A percentile compares a stretch with the other conserved stretches of the same genome.
Conservation (phyloP, 805 yeast species). For the Wickerhamiella nectarea region DNA sequence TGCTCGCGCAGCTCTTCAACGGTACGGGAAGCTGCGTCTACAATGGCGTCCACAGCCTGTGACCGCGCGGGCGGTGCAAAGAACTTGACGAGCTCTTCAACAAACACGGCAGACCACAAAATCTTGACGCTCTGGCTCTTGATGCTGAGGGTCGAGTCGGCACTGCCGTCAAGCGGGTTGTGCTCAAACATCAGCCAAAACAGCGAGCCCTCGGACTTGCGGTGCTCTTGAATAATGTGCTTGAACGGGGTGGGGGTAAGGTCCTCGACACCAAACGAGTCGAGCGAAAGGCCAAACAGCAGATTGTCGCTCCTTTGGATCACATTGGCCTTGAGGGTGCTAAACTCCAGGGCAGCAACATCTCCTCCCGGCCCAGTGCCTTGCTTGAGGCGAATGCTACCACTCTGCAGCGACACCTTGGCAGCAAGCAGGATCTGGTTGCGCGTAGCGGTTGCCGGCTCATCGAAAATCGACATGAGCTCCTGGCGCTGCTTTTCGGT, state of each 20-base stretch:
- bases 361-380: constrained; percentile 2
- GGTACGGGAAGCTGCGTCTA: constrained; percentile 90
- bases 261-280: constrained; percentile 77
- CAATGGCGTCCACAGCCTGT: constrained; percentile 78
- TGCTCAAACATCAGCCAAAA: constrained; percentile 71
- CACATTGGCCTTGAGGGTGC: constrained; percentile 63
- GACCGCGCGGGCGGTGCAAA: constrained; percentile 80
- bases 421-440: constrained; percentile 44
- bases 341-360: constrained; percentile 68
- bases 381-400: constrained; percentile 53
- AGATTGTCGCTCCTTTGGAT: constrained; percentile 70
- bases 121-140: constrained; percentile 78
- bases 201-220: constrained; percentile 28
- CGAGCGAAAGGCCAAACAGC: constrained; percentile 54
- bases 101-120: constrained; percentile 71
- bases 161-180: constrained; percentile 71
- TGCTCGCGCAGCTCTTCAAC: constrained; percentile 82
- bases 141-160: constrained; percentile 64
- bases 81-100: constrained; percentile 60
- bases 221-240: constrained; percentile 27
- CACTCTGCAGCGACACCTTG: constrained; percentile 54
- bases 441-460: constrained; percentile 29
- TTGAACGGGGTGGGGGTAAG: constrained; percentile 31
- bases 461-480: constrained; percentile 86
- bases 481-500: constrained; percentile 84